Conservation (phyloP, 441 rosid genomes). For the Eruca vesicaria region DNA sequence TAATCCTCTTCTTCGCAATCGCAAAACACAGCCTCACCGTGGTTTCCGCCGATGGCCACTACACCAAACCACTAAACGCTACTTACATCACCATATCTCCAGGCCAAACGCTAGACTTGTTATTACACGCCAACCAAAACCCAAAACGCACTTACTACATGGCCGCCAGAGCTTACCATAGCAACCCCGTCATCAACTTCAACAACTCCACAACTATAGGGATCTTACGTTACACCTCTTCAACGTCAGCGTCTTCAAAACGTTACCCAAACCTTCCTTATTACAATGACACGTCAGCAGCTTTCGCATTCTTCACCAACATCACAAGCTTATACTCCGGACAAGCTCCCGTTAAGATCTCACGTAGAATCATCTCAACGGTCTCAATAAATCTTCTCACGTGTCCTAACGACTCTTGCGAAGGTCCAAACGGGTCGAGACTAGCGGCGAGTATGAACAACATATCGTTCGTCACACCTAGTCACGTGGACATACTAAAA, state of each 20-base stretch:
- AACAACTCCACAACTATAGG: conserved; percentile 51
- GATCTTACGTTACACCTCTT: conserved; percentile 37
- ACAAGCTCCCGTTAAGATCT: conserved; percentile 4
- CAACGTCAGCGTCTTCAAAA: conserved; percentile 13
- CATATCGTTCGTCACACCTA: conserved; percentile 41
- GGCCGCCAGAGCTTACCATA: conserved; percentile 35
- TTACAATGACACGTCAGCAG: conserved; percentile 40
- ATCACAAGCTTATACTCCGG: conserved; percentile 42
- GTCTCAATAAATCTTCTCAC: conserved; percentile 6
- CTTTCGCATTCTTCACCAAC: conserved; percentile 39
- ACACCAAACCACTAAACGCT: conserved; percentile 30
- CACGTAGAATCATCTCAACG: conserved; percentile 21
- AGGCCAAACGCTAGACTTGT: conserved; percentile 39
- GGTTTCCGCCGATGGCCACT: conserved; percentile 35
- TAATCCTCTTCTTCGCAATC: conserved; percentile 36
- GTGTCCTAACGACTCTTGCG: conserved; percentile 31
- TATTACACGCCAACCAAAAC: conserved; percentile 42
- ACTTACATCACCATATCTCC: conserved; percentile 29
- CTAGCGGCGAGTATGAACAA: conserved; percentile 47
- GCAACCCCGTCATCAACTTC: not conserved
- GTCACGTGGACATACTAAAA: conserved; percentile 39
- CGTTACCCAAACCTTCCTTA: conserved; percentile 41
- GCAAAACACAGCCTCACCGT: conserved; percentile 34
- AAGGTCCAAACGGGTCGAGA: conserved; percentile 37
- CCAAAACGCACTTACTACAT: conserved; percentile 40